Evolutionary conservation across 192 early-diverging fungal genomes (phyloP), one percentile per base, ranked within the genome.

Genomic region (Backusella luteola): DNA sequence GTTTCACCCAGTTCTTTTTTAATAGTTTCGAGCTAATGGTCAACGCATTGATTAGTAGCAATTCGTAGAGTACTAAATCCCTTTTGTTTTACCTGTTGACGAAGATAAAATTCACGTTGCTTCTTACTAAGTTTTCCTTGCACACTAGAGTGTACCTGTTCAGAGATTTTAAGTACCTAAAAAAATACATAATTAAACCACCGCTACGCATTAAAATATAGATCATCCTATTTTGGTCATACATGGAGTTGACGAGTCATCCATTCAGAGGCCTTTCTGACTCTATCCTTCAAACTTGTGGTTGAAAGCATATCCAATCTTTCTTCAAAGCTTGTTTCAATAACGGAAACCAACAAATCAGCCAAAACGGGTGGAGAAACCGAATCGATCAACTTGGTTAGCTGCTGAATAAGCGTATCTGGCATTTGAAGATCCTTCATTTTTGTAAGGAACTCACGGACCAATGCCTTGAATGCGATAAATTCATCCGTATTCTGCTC

Each of bases 1-100:
- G 70, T 71, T 74, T 95, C 93, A 6, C 93, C 93, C 14, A 96
- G 81, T 76, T 96, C 94, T 75, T 93, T 90, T 76, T 94, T 94
- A 68, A 96, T 94, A 1, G 92, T 93, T 49, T 90, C 88, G 38
- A 96, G 83, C 90, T 92, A 71, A 44, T 44, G 38, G 1, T 39
- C 8, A 39, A 39, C 38, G 42, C 42, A 17, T 44, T 44, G 42
- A 17, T 44, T 34, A 56, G 15, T 71, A 5, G 46, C 0, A 41
- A n/a, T 21, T 21, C 23, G n/a, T 23, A 69, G 1, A 6, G 21
- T 17, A 21, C 23, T 0, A 23, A 6, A 35, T 66, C 5, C 19
- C 7, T 38, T 34, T 77, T 11, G 1, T 68, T 38, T 78, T 77
- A 91, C 89, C 82, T 95, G 94, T 76, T 96, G 89, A 6, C 93